These are phyloP conservation scores for Oenanthe javanica DNA, from an alignment of 140 eudicot species.

Conservation along the genomic window DNA sequence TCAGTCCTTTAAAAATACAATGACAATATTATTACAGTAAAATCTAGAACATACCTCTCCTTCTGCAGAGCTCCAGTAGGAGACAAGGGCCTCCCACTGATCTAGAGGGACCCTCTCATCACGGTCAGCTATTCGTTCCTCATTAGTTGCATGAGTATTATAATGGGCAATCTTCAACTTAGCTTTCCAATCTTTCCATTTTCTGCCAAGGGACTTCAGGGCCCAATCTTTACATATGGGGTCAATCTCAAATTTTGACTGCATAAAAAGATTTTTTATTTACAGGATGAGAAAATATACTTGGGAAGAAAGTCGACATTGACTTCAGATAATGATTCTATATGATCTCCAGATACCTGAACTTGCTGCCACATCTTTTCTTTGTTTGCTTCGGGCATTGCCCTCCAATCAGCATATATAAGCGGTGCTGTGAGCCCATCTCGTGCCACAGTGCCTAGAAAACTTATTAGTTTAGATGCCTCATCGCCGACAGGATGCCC, in stretches of 20 bases:
- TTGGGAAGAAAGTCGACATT: neutral
- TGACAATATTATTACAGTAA: neutral
- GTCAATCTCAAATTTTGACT: conserved; percentile 50
- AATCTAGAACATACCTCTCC: conserved; percentile 26
- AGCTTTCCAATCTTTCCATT: conserved; percentile 53
- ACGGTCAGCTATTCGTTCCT: conserved; percentile 60
- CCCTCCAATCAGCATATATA: conserved; percentile 51
- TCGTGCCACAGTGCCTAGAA: no score
- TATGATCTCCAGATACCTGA: conserved; percentile 31
- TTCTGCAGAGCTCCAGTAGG: conserved; percentile 44
- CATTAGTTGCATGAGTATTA: conserved; percentile 39
- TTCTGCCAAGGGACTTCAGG: conserved; percentile 40
- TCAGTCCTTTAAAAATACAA: neutral
- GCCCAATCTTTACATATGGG: conserved; percentile 38
- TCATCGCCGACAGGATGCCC: conserved; percentile 60
- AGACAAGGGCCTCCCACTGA: conserved; percentile 51
- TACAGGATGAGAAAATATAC: neutral
- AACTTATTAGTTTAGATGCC: no score
- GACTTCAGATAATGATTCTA: neutral
- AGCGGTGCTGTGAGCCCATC: no score
- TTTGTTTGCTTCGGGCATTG: conserved; percentile 44
- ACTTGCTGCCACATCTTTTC: conserved; percentile 64
- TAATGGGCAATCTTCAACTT: conserved; percentile 34
- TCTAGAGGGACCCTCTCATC: conserved; percentile 59
- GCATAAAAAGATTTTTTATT: conserved; percentile 3